Base-by-base conservation (phyloP, 2,329 filamentous ascomycete genomes). In the Aspergillus texensis region DNA sequence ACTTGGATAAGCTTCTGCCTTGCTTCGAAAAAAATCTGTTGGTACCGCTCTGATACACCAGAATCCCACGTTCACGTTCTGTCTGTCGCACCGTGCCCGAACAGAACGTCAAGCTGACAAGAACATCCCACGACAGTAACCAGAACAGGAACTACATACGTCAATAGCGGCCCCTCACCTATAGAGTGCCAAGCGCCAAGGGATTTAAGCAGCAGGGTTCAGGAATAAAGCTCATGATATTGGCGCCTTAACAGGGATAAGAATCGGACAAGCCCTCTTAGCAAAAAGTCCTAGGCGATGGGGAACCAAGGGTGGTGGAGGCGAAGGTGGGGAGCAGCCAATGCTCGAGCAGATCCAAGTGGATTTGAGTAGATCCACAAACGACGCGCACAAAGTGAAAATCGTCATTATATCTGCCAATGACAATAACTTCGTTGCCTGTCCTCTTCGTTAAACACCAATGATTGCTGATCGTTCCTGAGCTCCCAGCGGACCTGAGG, bases 321-420 rank as follows among this genome's bases (percentile, higher is more conserved):
- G 30, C 32, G 19, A 52, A 21, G 39, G 58, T 61, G 58, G 58
- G 24, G 58, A 48, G 14, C 46, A 36, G 57, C 54, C 54, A 57
- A 57, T 45, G 39, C 34, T 12, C 41, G n/a, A 55, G 32, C 36
- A 57, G 53, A 58, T 56, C 54, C 53, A 53, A 30, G 43, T 50
- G 58, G 54, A 30, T 57, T 24, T 46, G 26, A 46, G 14, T 30
- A 39, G 43, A 19, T 24, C 60, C 21, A 61, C 58, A 58, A 52
- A 55, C 46, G 28, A 55, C 57, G 56, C 60, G 57, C 61, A 36
- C 61, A 46, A 39, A 53, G 45, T 54, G 55, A 58, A 39, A 36
- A 65, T 62, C 53, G 36, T 61, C 63, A 65, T 63, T 52, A 50
- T 24, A n/a, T 41, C 11, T 48, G 28, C n/a, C 57, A 60, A 54